Evolutionary conservation across 768 basidiomycete genomes (phyloP).

Genomic region (Suillus subluteus): DNA sequence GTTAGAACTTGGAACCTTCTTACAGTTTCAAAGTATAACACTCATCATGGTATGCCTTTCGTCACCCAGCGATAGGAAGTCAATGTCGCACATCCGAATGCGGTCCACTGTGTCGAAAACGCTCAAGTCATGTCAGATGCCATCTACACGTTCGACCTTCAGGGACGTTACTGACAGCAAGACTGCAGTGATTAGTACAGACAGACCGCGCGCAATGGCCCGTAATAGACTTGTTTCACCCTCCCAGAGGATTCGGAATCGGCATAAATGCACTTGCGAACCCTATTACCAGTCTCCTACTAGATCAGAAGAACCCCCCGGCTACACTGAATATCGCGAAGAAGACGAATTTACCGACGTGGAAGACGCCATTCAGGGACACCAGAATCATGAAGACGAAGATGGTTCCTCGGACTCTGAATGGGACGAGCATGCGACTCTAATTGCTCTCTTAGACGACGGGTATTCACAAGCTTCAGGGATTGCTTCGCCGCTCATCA

Average conservation of each 20-base stretch:
- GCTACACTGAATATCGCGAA: constrained; percentile 9
- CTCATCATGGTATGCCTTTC: constrained; percentile 16
- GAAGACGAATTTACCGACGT: not conserved
- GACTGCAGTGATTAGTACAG: not conserved
- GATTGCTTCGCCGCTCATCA: not conserved
- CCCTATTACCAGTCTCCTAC: not conserved
- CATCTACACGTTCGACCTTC: constrained; percentile 1
- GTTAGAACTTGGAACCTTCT: not conserved
- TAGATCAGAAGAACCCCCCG: not conserved
- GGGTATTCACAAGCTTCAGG: not conserved
- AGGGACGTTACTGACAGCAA: constrained; percentile 2
- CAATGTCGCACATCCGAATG: constrained; percentile 6
- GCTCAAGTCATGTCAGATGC: constrained; percentile 12
- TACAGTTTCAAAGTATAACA: constrained; percentile 3
- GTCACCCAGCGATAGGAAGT: not conserved
- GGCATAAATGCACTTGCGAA: not conserved
- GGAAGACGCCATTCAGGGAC: not conserved
- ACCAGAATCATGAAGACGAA: constrained; percentile 6
- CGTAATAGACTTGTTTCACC: not conserved
- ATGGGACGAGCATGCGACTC: constrained; percentile 34
- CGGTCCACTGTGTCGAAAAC: constrained; percentile 11
- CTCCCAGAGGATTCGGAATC: not conserved
- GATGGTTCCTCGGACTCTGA: constrained; percentile 11
- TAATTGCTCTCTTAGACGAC: constrained; percentile 33
- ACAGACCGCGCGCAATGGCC: not conserved